Evolutionary conservation across 495 filamentous ascomycete species (phyloP).

Genomic region (Hypoxylon cercidicola): DNA sequence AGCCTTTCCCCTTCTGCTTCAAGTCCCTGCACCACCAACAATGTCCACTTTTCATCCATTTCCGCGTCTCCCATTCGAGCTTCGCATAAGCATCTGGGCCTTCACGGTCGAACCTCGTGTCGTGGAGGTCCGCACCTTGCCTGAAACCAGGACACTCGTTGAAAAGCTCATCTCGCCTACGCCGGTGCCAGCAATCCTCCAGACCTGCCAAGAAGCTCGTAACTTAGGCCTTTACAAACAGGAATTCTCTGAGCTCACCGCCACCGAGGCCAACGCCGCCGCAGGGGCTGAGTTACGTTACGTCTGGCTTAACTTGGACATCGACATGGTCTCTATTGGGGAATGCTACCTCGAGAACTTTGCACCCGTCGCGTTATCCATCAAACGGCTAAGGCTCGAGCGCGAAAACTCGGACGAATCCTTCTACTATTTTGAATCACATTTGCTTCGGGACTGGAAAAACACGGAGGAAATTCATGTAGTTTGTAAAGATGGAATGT

Average conservation of each 20-base stretch:
- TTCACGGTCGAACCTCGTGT: slow-evolving; percentile 34
- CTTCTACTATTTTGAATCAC: slow-evolving; percentile 17
- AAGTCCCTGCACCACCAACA: slow-evolving; percentile 4
- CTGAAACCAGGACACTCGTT: slow-evolving; percentile 1
- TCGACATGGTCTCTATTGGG: slow-evolving; percentile 41
- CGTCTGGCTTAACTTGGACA: slow-evolving; percentile 41
- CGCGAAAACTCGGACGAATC: slow-evolving; percentile 15
- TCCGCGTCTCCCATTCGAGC: slow-evolving; percentile 32
- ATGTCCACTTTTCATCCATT: slow-evolving; percentile 36
- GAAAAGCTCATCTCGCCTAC: slow-evolving; percentile 35
- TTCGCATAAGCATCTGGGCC: slow-evolving; percentile 37
- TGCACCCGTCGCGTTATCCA: slow-evolving; percentile 16
- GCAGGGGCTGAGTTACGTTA: slow-evolving; percentile 27
- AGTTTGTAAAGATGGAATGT: slow-evolving; percentile 15
- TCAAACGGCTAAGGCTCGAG: slow-evolving; percentile 29
- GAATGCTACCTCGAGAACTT: slow-evolving; percentile 7
- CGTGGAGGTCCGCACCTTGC: slow-evolving; percentile 34
- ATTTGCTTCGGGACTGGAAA: slow-evolving; percentile 5
- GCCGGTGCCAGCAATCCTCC: slow-evolving; percentile 36
- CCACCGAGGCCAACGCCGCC: slow-evolving; percentile 12
- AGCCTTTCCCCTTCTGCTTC: neutral
- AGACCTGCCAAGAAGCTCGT: slow-evolving; percentile 41
- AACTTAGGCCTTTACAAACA: slow-evolving; percentile 25
- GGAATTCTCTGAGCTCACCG: slow-evolving; percentile 21
- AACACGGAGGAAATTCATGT: slow-evolving; percentile 22